A percentile compares a stretch with the other conserved stretches of the same genome.
phyloP scores from a whole-genome alignment of 345 rosid species.

The Erucastrum elatum region DNA sequence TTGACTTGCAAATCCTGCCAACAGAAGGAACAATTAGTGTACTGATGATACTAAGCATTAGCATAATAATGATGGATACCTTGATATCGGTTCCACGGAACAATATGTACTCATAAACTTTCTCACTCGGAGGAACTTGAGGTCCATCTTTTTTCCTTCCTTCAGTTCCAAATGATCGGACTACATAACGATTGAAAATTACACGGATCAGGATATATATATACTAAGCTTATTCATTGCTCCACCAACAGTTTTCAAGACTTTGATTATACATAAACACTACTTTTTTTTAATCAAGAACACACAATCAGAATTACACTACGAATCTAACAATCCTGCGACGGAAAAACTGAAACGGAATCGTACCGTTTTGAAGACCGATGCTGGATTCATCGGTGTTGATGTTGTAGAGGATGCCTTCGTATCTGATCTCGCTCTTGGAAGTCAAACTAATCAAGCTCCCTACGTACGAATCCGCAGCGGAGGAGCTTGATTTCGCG shows the following conservation, averaged over 20 bases:
- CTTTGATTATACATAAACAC: background rate
- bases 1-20: constrained; percentile 91
- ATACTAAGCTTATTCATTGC: background rate
- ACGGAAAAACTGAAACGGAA: background rate
- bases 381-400: constrained; percentile 96
- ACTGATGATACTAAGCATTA: background rate
- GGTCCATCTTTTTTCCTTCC: constrained; percentile 71
- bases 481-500: constrained; percentile 65
- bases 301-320: background rate
- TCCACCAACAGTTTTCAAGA: constrained; percentile 3
- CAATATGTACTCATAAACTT: constrained; percentile 65
- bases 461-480: constrained; percentile 93
- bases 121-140: constrained; percentile 60
- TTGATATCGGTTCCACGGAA: constrained; percentile 72
- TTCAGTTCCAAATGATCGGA: constrained; percentile 77
- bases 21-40: constrained; percentile 1
- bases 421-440: constrained; percentile 96
- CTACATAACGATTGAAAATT: constrained; percentile 29
- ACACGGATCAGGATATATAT: constrained; percentile 1
- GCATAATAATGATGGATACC: constrained; percentile 40
- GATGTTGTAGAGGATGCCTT: constrained; percentile 88
- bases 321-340: constrained; percentile 5
- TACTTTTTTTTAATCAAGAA: background rate
- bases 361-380: constrained; percentile 80
- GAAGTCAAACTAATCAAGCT: constrained; percentile 97